Conservation (phyloP, 1,139 yeast species). For the Wickerhamomyces sp. region DNA sequence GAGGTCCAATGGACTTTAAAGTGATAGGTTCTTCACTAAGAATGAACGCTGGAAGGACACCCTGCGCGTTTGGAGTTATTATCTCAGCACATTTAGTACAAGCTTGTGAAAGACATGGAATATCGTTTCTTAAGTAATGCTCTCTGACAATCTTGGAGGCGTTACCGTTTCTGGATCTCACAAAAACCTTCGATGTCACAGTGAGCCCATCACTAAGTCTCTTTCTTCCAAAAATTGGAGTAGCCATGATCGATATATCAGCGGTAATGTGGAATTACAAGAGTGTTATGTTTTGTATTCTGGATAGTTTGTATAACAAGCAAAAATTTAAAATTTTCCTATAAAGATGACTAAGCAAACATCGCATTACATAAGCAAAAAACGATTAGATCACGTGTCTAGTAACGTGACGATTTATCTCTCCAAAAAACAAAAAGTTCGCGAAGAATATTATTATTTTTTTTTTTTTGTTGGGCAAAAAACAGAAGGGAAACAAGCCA, state of each 20-base stretch:
- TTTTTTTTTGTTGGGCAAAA: too few species aligned
- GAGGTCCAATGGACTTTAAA: conserved; percentile 45
- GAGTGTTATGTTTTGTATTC: too few species aligned
- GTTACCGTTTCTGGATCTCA: conserved; percentile 82
- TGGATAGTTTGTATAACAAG: too few species aligned
- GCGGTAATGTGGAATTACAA: too few species aligned
- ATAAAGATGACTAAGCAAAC: too few species aligned
- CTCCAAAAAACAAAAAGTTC: too few species aligned
- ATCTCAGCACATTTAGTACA: conserved; percentile 54
- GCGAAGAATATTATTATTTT: too few species aligned
- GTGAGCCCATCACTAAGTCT: conserved; percentile 46
- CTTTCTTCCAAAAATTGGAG: conserved; percentile 9
- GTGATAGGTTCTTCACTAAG: conserved; percentile 48
- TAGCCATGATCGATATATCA: conserved; percentile 8
- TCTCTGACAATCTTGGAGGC: conserved; percentile 92
- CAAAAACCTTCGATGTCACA: conserved; percentile 88
- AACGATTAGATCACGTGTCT: too few species aligned
- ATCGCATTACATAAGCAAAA: too few species aligned
- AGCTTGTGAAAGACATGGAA: conserved; percentile 78
- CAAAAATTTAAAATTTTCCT: too few species aligned
- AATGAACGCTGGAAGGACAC: conserved; percentile 45
- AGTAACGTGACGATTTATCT: too few species aligned
- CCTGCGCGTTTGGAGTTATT: conserved; percentile 48
- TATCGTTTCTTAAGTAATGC: conserved; percentile 87
- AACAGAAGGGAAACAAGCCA: too few species aligned